Base-by-base conservation (phyloP, 2,329 filamentous ascomycete species). In the Penicillium sp. region DNA sequence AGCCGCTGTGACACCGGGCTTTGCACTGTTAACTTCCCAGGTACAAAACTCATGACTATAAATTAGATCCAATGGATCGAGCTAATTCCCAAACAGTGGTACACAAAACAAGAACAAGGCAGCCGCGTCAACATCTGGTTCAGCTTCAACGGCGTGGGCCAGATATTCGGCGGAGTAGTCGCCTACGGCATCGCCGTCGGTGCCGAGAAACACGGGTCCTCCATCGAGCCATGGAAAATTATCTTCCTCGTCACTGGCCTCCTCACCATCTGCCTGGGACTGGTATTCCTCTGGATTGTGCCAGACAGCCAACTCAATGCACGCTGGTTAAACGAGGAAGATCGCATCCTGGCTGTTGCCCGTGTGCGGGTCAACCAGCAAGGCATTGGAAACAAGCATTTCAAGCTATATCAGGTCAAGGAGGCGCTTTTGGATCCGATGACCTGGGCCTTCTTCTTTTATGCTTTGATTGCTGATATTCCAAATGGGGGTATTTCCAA, bases 281-380 rank as follows among this genome's bases (percentile, higher is more conserved):
- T 73, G 9, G 41, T 80, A 6, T 84, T 84, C 64, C 72, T 81
- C 25, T 83, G 75, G 65, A 60, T 80, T 53, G 79, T 84, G 66
- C 84, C 84, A 0, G 84, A 87, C 64, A 86, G 79, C 60, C 84
- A 86, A 61, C 70, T 86, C 46, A 86, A 86, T 50, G 82, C 82
- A 16, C 76, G 81, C 3, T 87, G 82, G 80, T 65, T 94, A 27
- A 87, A 78, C 8, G 82, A 87, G 51, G 79, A 84, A 45, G 90
- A 93, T 62, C 84, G 85, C 13, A 70, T 85, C 0, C 79, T 91
- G 41, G 88, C 87, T 0, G 77, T 92, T 27, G 89, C 91, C 61
- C 81, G 90, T 0, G 84, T 93, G 6, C 81, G 89, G 0, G 80
- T 85, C 23, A 93, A 93, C 65, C 85, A 91, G 69, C 90, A 90